phyloP scores from a whole-genome alignment of 2,329 filamentous ascomycete species.

The Coleophoma cylindrospora region DNA sequence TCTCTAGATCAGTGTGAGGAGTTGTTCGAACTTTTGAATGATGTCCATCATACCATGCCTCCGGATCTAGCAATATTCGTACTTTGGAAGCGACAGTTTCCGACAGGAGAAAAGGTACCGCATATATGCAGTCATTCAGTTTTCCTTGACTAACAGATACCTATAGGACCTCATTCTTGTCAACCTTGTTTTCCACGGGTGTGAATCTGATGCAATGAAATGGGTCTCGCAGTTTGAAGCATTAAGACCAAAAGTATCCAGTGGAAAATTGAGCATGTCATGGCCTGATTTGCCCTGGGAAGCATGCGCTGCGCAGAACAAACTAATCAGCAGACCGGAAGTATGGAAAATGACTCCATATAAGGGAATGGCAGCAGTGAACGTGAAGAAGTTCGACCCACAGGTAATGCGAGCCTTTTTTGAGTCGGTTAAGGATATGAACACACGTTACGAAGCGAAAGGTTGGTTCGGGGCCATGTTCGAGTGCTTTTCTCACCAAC shows the following conservation, averaged over 20 bases:
- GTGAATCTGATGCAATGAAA: too few relatives aligned
- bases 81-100: background rate
- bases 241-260: too few relatives aligned
- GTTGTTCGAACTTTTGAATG: background rate
- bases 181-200: too few relatives aligned
- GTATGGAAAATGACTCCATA: background rate
- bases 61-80: background rate
- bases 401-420: background rate
- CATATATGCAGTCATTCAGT: too few relatives aligned
- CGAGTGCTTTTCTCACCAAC: background rate
- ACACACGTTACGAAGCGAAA: background rate
- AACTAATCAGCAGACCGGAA: background rate
- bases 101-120: too few relatives aligned
- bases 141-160: too few relatives aligned
- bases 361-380: background rate
- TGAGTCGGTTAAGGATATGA: background rate
- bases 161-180: too few relatives aligned
- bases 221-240: too few relatives aligned
- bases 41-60: background rate
- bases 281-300: background rate
- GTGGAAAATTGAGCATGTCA: background rate
- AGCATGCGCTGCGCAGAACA: background rate
- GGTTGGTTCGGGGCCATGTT: background rate
- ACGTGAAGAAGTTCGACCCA: background rate
- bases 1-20: background rate